A percentile compares a stretch with the other conserved stretches of the same genome.
These are phyloP conservation scores for Mycena kentingensis DNA, from an alignment of 768 basidiomycete genomes.

Conservation along the genomic window DNA sequence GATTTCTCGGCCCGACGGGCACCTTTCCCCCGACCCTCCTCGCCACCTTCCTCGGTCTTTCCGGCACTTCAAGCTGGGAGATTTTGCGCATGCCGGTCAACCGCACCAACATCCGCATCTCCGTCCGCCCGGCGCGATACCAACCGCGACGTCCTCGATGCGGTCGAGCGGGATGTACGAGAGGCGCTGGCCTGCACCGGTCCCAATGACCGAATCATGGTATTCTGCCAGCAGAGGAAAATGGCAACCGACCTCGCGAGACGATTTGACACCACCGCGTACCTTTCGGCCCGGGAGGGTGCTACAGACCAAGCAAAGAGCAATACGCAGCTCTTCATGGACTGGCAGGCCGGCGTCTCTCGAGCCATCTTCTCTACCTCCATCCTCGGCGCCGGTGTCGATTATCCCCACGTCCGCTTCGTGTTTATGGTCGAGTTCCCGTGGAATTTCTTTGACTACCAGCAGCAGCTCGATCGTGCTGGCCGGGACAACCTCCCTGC, in stretches of 20 bases:
- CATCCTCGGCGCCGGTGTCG: slow-evolving; percentile 5
- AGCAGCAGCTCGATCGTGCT: slow-evolving; percentile 1
- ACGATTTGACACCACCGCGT: not conserved
- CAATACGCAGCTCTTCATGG: not conserved
- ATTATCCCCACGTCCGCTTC: not conserved
- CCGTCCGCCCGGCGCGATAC: not conserved
- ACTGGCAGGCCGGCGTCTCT: not conserved
- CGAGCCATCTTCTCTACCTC: not conserved
- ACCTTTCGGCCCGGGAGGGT: not conserved
- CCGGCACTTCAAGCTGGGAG: slow-evolving; percentile 1
- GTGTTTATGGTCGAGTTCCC: not conserved
- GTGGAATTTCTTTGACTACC: not conserved
- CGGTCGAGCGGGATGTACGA: not conserved
- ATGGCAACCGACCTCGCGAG: not conserved
- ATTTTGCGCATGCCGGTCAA: slow-evolving; percentile 1
- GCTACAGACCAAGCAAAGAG: not conserved
- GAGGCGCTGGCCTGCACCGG: not conserved
- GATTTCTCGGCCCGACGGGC: not conserved
- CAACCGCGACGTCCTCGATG: not conserved
- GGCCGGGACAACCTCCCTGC: not conserved
- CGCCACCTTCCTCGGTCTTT: not conserved
- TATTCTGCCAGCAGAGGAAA: not conserved
- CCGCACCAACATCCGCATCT: not conserved
- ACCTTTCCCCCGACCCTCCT: not conserved
- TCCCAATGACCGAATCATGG: slow-evolving; percentile 2